These are phyloP conservation scores for Gentiana straminea DNA, from an alignment of 257 asterid genomes.

Conservation along the genomic window DNA sequence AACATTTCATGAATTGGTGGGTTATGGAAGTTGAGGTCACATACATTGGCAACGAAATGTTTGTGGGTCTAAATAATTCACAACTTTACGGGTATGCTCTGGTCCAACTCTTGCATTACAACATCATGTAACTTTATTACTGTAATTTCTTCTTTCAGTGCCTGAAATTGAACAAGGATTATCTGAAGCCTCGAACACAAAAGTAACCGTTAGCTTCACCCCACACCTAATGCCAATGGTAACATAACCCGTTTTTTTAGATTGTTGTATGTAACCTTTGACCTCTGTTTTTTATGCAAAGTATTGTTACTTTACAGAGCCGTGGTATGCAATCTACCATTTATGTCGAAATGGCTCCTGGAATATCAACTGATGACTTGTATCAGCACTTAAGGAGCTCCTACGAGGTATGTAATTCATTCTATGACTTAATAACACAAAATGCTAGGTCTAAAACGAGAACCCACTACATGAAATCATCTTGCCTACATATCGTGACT, in stretches of 20 bases:
- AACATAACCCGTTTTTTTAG: slow-evolving; percentile 14
- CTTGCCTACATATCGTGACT: too few relatives aligned
- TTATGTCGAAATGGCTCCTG: slow-evolving; percentile 78
- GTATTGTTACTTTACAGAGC: slow-evolving; percentile 38
- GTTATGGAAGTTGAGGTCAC: too few relatives aligned
- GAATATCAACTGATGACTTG: slow-evolving; percentile 62
- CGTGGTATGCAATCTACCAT: slow-evolving; percentile 99
- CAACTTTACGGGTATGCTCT: too few relatives aligned
- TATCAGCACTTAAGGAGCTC: slow-evolving; percentile 36
- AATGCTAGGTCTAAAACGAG: too few relatives aligned
- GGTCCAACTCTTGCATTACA: neutral
- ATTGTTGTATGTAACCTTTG: neutral
- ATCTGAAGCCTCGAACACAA: slow-evolving; percentile 61
- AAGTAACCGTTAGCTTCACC: slow-evolving; percentile 95
- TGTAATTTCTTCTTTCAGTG: slow-evolving; percentile 32
- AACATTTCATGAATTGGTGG: too few relatives aligned
- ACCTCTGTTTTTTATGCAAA: neutral
- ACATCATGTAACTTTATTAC: neutral
- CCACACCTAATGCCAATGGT: slow-evolving; percentile 98
- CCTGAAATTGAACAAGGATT: slow-evolving; percentile 99
- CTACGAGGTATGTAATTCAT: slow-evolving; percentile 48
- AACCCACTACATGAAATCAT: too few relatives aligned
- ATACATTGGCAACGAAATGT: neutral
- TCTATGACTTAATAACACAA: neutral
- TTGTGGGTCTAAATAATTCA: too few relatives aligned